Conservation (phyloP, 345 rosid genomes). For the Lepidium didymum region DNA sequence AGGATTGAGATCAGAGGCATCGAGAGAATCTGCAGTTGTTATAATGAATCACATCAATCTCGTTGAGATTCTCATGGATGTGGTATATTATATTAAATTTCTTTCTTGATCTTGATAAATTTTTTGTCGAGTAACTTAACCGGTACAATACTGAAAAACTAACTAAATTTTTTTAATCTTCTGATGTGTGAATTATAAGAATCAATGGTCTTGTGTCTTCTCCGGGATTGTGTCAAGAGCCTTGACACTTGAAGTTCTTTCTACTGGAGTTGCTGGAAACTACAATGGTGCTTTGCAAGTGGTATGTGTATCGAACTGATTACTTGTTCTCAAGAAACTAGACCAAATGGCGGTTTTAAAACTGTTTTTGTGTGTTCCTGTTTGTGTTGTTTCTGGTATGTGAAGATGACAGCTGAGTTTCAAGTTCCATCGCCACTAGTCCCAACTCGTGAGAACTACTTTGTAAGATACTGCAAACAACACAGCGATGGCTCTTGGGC, state of each 20-base stretch:
- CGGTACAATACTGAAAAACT: neutral
- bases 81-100: slow-evolving; percentile 28
- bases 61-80: slow-evolving; percentile 98
- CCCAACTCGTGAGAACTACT: slow-evolving; percentile 75
- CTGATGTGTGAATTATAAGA: slow-evolving; percentile 32
- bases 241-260: slow-evolving; percentile 80
- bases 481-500: slow-evolving; percentile 94
- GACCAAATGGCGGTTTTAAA: neutral
- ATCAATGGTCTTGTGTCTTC: slow-evolving; percentile 88
- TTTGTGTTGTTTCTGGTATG: neutral
- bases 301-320: slow-evolving; percentile 33
- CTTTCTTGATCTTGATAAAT: neutral
- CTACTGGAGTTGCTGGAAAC: slow-evolving; percentile 97
- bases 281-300: slow-evolving; percentile 98
- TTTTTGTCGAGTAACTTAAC: neutral
- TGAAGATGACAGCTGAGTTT: slow-evolving; percentile 93
- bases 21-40: slow-evolving; percentile 76
- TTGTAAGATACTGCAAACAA: slow-evolving; percentile 84
- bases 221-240: slow-evolving; percentile 92
- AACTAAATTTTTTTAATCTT: neutral
- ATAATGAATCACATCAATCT: slow-evolving; percentile 85
- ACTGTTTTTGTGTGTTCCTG: neutral
- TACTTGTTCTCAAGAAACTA: slow-evolving; percentile 21
- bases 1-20: slow-evolving; percentile 77
- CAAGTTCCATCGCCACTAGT: slow-evolving; percentile 91